Conservation (phyloP, 805 yeast genomes). For the Jamesozyma spencerorum region DNA sequence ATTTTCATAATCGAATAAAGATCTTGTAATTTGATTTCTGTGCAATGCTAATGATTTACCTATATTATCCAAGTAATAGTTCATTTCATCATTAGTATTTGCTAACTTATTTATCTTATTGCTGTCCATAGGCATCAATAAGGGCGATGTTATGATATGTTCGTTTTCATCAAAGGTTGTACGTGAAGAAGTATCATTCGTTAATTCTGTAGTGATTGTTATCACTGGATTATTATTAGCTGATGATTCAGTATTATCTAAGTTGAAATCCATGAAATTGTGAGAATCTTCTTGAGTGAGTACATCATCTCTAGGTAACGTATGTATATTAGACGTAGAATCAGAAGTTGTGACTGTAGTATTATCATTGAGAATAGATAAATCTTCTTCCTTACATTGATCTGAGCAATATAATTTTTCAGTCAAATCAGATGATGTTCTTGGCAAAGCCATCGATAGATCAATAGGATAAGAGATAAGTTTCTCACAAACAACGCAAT, state of each 20-base stretch:
- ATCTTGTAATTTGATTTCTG: no score
- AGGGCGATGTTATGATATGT: constrained; percentile 17
- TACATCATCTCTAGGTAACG: no score
- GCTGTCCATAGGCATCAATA: constrained; percentile 12
- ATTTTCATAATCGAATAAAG: constrained; percentile 1
- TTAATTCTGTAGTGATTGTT: constrained; percentile 2
- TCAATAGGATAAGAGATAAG: constrained; percentile 11
- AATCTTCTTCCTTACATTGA: constrained; percentile 16
- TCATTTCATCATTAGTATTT: not conserved
- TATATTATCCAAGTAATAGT: not conserved
- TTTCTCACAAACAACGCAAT: constrained; percentile 47
- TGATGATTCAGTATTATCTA: not conserved
- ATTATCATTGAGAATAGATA: constrained; percentile 1
- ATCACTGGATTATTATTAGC: not conserved
- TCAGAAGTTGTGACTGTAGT: not conserved
- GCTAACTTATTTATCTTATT: not conserved
- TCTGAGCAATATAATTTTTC: constrained; percentile 22
- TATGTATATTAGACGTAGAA: no score
- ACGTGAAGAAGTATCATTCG: constrained; percentile 4
- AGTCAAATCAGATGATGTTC: not conserved
- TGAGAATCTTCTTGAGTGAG: no score
- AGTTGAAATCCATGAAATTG: not conserved
- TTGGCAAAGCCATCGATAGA: not conserved
- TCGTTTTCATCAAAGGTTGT: constrained; percentile 12
- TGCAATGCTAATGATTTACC: not conserved